Conservation (phyloP, 2,329 filamentous ascomycete species). For the Fusarium sp. region DNA sequence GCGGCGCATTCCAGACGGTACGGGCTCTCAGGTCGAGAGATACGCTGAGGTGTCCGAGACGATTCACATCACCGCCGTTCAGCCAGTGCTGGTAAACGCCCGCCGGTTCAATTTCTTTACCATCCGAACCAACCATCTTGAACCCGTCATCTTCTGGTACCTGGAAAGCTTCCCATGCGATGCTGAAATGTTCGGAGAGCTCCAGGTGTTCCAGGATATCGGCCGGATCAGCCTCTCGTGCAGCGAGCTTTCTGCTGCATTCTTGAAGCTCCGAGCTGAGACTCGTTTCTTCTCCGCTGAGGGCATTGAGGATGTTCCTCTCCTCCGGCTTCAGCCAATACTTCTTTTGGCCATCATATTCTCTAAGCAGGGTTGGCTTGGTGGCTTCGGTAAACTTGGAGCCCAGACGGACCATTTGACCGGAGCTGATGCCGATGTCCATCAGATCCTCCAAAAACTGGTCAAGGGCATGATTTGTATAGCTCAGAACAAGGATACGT, state of each 20-base stretch:
- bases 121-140: conserved; percentile 54
- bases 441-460: conserved; percentile 73
- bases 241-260: conserved; percentile 24
- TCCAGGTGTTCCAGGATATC: conserved; percentile 56
- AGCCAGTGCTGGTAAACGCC: conserved; percentile 38
- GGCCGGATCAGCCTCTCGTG: neutral
- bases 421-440: conserved; percentile 62
- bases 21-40: conserved; percentile 40
- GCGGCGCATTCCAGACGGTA: conserved; percentile 62
- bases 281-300: conserved; percentile 41
- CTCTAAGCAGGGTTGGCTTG: conserved; percentile 55
- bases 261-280: conserved; percentile 41
- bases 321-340: conserved; percentile 46
- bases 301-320: conserved; percentile 49
- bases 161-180: conserved; percentile 66
- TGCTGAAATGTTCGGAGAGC: conserved; percentile 60
- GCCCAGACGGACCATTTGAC: conserved; percentile 69
- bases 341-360: conserved; percentile 44
- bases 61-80: neutral
- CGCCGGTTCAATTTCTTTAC: conserved; percentile 51
- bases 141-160: conserved; percentile 61
- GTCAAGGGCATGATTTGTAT: conserved; percentile 74
- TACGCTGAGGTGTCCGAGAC: neutral
- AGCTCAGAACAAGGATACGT: conserved; percentile 71
- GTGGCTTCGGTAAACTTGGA: conserved; percentile 65